phyloP scores from a whole-genome alignment of 108 stramenopile genomes.

The Skeletonema potamos region DNA sequence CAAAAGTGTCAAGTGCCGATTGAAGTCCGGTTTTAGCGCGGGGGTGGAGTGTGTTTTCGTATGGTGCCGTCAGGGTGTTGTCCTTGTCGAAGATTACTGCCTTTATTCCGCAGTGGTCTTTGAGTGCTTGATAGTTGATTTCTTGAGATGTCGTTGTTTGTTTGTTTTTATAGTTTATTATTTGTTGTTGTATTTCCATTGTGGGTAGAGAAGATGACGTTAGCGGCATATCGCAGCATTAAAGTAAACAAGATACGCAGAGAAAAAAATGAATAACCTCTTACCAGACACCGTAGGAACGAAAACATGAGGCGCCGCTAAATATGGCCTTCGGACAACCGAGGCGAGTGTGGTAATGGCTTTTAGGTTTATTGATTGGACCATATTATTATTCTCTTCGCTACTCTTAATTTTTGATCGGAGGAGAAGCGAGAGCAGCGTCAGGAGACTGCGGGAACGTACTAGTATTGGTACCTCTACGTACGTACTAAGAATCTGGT shows the following conservation, averaged over 20 bases:
- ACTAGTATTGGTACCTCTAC: too few species aligned
- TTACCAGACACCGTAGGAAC: constrained; percentile 70
- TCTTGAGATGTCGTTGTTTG: too few species aligned
- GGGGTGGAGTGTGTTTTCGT: constrained; percentile 72
- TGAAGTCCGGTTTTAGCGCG: constrained; percentile 59
- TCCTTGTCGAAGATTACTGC: constrained; percentile 92
- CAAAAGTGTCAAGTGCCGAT: constrained; percentile 74
- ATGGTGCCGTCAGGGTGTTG: constrained; percentile 94
- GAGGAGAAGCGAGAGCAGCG: too few species aligned
- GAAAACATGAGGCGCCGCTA: constrained; percentile 78
- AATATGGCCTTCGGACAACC: constrained; percentile 68
- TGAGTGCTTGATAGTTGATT: constrained; percentile 72
- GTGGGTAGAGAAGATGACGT: not conserved
- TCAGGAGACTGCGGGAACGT: too few species aligned
- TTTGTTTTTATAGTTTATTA: constrained; percentile 3
- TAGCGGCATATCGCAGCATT: not conserved
- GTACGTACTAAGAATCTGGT: too few species aligned
- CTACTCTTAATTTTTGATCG: too few species aligned
- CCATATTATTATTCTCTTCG: too few species aligned
- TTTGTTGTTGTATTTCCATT: not conserved
- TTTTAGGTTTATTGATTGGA: constrained; percentile 86
- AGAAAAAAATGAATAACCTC: not conserved
- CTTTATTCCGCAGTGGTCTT: constrained; percentile 73
- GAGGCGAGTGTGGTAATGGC: constrained; percentile 79
- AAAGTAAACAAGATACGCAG: not conserved